Percentiles rank a stretch among this genome's conserved stretches.
Conservation (phyloP, 202 grass and related monocot genomes). For the Cymbopogon flexuosus region DNA sequence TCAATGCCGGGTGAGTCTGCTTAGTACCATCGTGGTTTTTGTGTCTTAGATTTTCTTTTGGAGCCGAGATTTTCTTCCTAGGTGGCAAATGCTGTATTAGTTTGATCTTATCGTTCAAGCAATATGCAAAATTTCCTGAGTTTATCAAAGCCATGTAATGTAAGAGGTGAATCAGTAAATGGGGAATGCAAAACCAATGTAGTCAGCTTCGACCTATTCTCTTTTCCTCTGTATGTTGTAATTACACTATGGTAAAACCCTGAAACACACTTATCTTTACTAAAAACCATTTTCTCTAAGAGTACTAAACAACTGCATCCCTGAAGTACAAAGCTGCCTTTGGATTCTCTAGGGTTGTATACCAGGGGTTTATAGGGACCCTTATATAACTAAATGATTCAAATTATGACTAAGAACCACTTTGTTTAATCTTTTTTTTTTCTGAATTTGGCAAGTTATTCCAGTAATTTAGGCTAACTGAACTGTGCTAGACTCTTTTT, state of each 20-base stretch:
- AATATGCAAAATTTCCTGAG: not conserved
- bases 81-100: not conserved
- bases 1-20: slow-evolving; percentile 75
- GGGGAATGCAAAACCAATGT: not conserved
- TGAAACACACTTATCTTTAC: not conserved
- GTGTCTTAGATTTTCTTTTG: not conserved
- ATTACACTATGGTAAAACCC: not conserved
- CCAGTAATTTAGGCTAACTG: slow-evolving; percentile 22
- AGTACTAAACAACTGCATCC: not conserved
- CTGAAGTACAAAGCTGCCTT: not conserved
- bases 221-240: not conserved
- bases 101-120: not conserved
- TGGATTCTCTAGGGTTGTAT: not conserved
- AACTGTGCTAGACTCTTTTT: not conserved
- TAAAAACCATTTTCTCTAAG: not conserved
- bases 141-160: not conserved
- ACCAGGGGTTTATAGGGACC: not conserved
- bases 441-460: slow-evolving; percentile 9
- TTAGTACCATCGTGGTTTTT: not conserved
- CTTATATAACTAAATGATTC: not conserved
- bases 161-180: not conserved
- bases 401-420: not conserved
- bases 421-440: not conserved
- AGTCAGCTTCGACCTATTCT: not conserved
- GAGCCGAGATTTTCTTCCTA: not conserved